Evolutionary conservation across 129 eudicot species (phyloP), one percentile per base, ranked within the genome.

Genomic region (Apium graveolens): DNA sequence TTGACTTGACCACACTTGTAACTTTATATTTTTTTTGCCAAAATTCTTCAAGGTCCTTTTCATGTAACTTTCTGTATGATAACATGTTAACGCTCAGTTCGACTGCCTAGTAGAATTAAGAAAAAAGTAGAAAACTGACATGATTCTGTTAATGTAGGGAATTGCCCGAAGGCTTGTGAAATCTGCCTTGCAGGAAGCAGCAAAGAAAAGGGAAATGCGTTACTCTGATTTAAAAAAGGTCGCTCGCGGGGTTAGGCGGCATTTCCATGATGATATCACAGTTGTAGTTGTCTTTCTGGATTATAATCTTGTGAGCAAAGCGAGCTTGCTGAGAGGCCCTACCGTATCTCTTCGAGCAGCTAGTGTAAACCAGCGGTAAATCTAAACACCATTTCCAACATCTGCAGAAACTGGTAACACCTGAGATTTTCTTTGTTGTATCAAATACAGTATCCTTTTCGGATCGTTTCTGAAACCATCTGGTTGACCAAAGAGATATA

Each of bases 171-270:
- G 90, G 86, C 90, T 89, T 38, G 88, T 94, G 63, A 94, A 91
- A 84, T 73, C 90, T 18, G 96, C 98, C 45, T 66, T 93, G 85
- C 91, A 83, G 74, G 95, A 91, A 72, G 98, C 98, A 20, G 97
- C 97, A 72, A 93, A 91, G 87, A 93, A 91, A 87, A 86, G 97
- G 45, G 97, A 93, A 83, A 89, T 93, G 97, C 84, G 96, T 76
- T 93, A 93, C 80, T 83, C 97, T 4, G 98, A 93, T 84, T 77
- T 93, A 86, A 93, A 93, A 86, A 89, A 88, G 79, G 89, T 93
- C 4, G 98, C 88, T 72, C 91, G 98, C 51, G 98, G 98, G 73
- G 90, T 93, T 38, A 89, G 98, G 41, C 88, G 98, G 62, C 98
- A 93, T 87, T 93, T 93, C 83, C 98, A 93, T 45, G 98, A 93